These are phyloP conservation scores for Thielaviopsis musarum DNA, from an alignment of 2,329 filamentous ascomycete species.

Conservation along the genomic window DNA sequence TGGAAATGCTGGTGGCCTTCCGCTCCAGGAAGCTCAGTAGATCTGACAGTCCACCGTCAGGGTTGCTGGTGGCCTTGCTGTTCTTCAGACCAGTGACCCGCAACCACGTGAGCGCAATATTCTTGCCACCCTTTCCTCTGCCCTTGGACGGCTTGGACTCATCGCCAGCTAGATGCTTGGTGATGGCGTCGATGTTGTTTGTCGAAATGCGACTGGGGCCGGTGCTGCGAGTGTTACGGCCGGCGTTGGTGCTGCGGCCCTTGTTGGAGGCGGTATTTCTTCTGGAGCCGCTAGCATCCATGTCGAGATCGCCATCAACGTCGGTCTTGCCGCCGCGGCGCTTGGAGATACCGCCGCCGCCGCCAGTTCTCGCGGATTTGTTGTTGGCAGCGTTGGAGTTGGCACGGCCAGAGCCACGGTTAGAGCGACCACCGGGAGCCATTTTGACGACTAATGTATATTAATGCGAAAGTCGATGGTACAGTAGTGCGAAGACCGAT, in stretches of 20 bases:
- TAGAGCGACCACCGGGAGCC: conserved; percentile 12
- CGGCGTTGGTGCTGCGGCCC: conserved; percentile 15
- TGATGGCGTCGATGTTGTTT: conserved; percentile 26
- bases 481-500: background rate
- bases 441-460: conserved; percentile 9
- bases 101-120: conserved; percentile 18
- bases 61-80: conserved; percentile 50
- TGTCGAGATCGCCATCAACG: conserved; percentile 42
- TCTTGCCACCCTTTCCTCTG: background rate
- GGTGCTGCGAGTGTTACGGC: conserved; percentile 15
- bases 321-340: conserved; percentile 29
- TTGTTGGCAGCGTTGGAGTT: conserved; percentile 11
- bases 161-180: conserved; percentile 26
- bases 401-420: conserved; percentile 8
- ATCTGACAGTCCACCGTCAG: conserved; percentile 48
- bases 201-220: conserved; percentile 15
- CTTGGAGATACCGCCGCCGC: conserved; percentile 33
- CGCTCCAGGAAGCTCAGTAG: conserved; percentile 54
- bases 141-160: conserved; percentile 18
- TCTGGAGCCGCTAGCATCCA: conserved; percentile 28
- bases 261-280: conserved; percentile 17
- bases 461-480: background rate
- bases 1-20: conserved; percentile 42
- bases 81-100: conserved; percentile 45
- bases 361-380: conserved; percentile 12